Percentiles rank a stretch among this genome's conserved stretches.
Evolutionary conservation across 306 rosid species (phyloP).

Genomic region (Inga leiocalycina): DNA sequence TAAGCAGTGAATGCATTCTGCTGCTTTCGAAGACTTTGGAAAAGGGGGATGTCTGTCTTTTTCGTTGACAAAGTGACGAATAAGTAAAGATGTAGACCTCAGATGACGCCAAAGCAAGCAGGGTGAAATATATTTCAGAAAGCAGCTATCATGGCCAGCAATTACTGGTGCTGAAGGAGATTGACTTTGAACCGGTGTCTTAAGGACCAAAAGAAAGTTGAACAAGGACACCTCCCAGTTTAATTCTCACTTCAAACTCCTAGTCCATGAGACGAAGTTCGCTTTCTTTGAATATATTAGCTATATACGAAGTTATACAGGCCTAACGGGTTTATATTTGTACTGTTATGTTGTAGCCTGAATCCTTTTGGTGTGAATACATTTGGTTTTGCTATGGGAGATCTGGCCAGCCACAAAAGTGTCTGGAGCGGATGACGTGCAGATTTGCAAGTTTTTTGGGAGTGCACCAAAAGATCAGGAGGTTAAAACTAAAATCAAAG

Average conservation of each 20-base stretch:
- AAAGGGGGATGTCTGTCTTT: constrained; percentile 29
- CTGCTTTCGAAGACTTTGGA: constrained; percentile 27
- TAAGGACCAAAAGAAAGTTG: background rate
- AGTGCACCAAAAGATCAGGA: constrained; percentile 31
- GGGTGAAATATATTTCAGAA: constrained; percentile 23
- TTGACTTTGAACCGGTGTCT: background rate
- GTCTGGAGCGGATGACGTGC: constrained; percentile 19
- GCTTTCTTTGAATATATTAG: background rate
- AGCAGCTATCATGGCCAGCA: constrained; percentile 4
- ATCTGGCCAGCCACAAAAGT: constrained; percentile 24
- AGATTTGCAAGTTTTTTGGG: constrained; percentile 24
- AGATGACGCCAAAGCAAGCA: constrained; percentile 10
- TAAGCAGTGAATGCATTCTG: constrained; percentile 46
- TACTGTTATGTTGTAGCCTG: constrained; percentile 35
- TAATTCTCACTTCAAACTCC: background rate
- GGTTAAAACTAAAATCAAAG: constrained; percentile 36
- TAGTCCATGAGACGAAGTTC: constrained; percentile 5
- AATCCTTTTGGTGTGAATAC: constrained; percentile 1
- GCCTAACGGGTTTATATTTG: background rate
- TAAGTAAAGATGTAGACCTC: constrained; percentile 29
- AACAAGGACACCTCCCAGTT: background rate
- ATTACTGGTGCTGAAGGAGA: background rate
- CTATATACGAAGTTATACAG: background rate
- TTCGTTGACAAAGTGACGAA: constrained; percentile 16
- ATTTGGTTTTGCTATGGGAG: constrained; percentile 41